These are phyloP conservation scores for Pleurotus cornucopiae DNA, from an alignment of 768 basidiomycete genomes.

Conservation along the genomic window DNA sequence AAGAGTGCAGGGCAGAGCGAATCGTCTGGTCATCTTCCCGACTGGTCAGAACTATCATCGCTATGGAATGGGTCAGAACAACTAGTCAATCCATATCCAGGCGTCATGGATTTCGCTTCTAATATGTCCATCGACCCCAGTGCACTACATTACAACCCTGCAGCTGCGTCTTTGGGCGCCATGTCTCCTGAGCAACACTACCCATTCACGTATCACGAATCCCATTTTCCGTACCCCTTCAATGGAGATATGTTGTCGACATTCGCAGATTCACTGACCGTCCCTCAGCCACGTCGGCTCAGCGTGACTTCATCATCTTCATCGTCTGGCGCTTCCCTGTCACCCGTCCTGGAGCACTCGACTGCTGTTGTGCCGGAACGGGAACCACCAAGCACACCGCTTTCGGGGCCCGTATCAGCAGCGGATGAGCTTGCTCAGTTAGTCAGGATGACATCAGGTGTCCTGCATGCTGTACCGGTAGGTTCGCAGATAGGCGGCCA, in stretches of 20 bases:
- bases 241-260: not conserved
- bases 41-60: slow-evolving; percentile 52
- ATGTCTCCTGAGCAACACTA: slow-evolving; percentile 1
- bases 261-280: slow-evolving; percentile 21
- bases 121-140: slow-evolving; percentile 62
- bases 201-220: slow-evolving; percentile 4
- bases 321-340: slow-evolving; percentile 51
- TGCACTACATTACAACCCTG: slow-evolving; percentile 46
- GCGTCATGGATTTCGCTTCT: slow-evolving; percentile 55
- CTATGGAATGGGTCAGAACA: slow-evolving; percentile 38
- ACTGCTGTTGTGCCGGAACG: slow-evolving; percentile 16
- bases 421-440: slow-evolving; percentile 41
- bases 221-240: slow-evolving; percentile 1
- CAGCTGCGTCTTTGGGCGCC: slow-evolving; percentile 7
- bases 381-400: slow-evolving; percentile 12
- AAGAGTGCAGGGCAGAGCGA: slow-evolving; percentile 33
- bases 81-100: slow-evolving; percentile 28
- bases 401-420: slow-evolving; percentile 22
- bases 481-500: slow-evolving; percentile 28
- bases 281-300: slow-evolving; percentile 31
- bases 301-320: slow-evolving; percentile 55
- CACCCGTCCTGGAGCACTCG: slow-evolving; percentile 39
- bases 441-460: slow-evolving; percentile 52
- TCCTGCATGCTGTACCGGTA: slow-evolving; percentile 48
- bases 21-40: slow-evolving; percentile 31